phyloP scores from a whole-genome alignment of 176 grass and related monocot species.

The Puccinellia tenuiflora region DNA sequence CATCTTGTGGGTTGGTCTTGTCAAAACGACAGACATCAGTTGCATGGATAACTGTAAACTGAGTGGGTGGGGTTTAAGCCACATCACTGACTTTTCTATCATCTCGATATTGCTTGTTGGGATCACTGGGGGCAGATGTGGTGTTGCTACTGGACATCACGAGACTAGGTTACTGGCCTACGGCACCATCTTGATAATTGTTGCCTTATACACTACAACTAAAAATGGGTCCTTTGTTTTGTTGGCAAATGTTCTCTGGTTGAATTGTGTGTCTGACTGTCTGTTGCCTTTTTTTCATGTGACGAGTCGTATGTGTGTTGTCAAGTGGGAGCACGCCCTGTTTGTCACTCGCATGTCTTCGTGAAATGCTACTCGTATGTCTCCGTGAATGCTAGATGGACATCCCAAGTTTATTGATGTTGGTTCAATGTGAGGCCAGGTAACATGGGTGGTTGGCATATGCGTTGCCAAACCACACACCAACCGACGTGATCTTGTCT shows the following conservation, averaged over 20 bases:
- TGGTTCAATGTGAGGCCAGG: neutral
- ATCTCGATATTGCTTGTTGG: conserved; percentile 8
- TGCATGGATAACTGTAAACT: neutral
- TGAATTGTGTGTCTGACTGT: neutral
- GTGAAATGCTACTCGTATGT: neutral
- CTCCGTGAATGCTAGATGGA: neutral
- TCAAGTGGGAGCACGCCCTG: neutral
- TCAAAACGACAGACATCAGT: neutral
- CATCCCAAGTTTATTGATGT: too few species aligned
- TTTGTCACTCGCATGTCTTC: neutral
- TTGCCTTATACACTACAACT: neutral
- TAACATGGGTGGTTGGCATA: neutral
- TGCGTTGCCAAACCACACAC: neutral
- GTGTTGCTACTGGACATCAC: neutral
- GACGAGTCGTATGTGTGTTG: neutral
- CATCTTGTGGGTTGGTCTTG: neutral
- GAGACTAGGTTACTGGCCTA: neutral
- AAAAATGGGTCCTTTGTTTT: neutral
- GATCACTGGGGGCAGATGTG: neutral
- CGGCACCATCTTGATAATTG: neutral
- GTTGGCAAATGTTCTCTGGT: neutral
- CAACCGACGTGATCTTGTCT: neutral
- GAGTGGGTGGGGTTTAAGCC: neutral
- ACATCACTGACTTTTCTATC: neutral
- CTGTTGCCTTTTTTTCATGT: neutral